Conservation (phyloP, 257 asterid species). For the Solanum lycopersicoides region DNA sequence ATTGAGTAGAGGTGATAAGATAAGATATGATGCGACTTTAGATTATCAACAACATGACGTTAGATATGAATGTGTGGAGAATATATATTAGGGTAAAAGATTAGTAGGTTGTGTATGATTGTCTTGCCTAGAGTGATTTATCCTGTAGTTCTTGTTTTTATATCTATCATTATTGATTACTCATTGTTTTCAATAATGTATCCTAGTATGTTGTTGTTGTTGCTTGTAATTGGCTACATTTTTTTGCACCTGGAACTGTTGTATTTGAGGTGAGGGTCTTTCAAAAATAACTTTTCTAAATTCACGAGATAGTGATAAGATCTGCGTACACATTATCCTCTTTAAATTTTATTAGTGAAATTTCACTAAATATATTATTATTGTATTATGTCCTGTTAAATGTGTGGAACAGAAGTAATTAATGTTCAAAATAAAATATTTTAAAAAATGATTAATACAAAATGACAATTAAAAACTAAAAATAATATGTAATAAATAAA, state of each 20-base stretch:
- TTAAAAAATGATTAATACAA: too few species aligned
- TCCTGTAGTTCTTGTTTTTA: background rate
- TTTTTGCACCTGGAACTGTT: too few species aligned
- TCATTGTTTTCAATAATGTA: background rate
- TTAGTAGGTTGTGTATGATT: too few species aligned
- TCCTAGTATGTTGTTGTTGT: background rate
- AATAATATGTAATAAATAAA: too few species aligned
- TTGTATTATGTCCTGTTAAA: too few species aligned
- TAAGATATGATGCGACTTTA: background rate
- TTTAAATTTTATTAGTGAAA: background rate
- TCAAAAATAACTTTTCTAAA: background rate
- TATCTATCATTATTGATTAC: background rate
- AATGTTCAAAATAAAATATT: too few species aligned
- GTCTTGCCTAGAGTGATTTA: background rate
- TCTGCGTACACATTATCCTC: fast-evolving
- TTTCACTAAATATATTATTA: too few species aligned
- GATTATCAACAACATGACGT: fast-evolving
- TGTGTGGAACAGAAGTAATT: fast-evolving
- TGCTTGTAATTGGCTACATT: background rate
- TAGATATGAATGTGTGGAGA: too few species aligned
- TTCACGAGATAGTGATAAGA: too few species aligned
- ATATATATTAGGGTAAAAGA: too few species aligned
- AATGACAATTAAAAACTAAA: too few species aligned
- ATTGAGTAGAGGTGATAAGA: background rate
- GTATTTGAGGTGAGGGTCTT: background rate